These are phyloP conservation scores for Phytopythium aichiense DNA, from an alignment of 352 stramenopile species.

Conservation along the genomic window DNA sequence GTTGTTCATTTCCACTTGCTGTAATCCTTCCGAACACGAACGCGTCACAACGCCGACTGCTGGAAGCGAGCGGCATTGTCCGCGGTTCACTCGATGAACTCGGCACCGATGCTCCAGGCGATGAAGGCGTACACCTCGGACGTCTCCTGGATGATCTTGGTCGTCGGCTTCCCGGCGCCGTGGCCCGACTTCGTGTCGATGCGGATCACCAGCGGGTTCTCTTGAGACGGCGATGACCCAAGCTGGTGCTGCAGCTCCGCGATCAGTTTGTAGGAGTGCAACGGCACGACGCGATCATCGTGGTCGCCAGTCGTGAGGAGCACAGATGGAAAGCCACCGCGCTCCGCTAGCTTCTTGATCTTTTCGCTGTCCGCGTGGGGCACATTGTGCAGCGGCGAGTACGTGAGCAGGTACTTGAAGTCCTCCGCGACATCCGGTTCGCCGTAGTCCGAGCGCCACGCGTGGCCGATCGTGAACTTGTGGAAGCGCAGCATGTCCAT, in stretches of 20 bases:
- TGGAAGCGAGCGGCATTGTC: background rate
- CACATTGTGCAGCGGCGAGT: slow-evolving; percentile 90
- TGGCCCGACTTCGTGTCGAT: slow-evolving; percentile 90
- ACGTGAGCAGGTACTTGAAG: slow-evolving; percentile 81
- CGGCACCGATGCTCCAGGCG: slow-evolving; percentile 53
- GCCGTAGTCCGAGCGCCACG: slow-evolving; percentile 87
- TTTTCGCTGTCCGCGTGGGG: slow-evolving; percentile 37
- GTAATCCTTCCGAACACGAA: background rate
- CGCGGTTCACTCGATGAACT: slow-evolving; percentile 31
- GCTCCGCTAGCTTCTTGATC: slow-evolving; percentile 44
- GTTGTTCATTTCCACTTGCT: background rate
- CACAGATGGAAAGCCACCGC: slow-evolving; percentile 72
- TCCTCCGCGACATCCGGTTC: slow-evolving; percentile 74
- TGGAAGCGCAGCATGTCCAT: slow-evolving; percentile 97
- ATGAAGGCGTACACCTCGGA: slow-evolving; percentile 87
- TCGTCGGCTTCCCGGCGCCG: slow-evolving; percentile 84
- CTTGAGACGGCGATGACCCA: slow-evolving; percentile 48
- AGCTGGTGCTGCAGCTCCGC: slow-evolving; percentile 83
- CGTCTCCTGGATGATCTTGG: slow-evolving; percentile 85
- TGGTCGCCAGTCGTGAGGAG: slow-evolving; percentile 88
- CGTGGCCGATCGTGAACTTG: slow-evolving; percentile 92
- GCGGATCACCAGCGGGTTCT: slow-evolving; percentile 84
- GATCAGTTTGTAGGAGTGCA: slow-evolving; percentile 91
- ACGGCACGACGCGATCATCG: slow-evolving; percentile 86
- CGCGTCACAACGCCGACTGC: background rate